Evolutionary conservation across 2,329 filamentous ascomycete genomes (phyloP).

Genomic region (Calonectria hongkongensis): DNA sequence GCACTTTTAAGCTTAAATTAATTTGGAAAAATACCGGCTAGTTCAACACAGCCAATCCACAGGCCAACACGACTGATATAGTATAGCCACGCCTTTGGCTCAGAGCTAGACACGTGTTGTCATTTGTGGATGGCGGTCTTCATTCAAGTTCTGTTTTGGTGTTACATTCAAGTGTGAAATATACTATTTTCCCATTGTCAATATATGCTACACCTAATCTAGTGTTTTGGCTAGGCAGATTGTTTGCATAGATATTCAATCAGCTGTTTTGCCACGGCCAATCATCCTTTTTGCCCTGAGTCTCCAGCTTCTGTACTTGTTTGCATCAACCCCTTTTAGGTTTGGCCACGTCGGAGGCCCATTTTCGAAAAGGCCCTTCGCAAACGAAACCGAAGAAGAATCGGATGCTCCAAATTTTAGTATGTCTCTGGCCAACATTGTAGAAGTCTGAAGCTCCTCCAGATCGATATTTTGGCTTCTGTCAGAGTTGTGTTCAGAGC

Average conservation of each 20-base stretch:
- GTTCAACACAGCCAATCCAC: background rate
- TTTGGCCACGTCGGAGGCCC: background rate
- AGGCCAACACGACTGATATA: too few species aligned
- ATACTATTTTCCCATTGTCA: too few species aligned
- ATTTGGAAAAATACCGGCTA: background rate
- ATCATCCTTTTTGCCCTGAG: background rate
- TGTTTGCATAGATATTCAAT: background rate
- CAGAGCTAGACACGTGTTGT: too few species aligned
- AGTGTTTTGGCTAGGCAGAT: too few species aligned
- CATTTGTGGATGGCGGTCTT: too few species aligned
- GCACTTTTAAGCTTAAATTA: background rate
- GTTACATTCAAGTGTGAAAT: too few species aligned
- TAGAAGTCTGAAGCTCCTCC: background rate
- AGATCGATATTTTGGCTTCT: background rate
- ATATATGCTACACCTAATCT: too few species aligned
- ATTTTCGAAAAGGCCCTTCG: background rate
- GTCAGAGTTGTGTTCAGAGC: background rate
- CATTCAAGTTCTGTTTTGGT: too few species aligned
- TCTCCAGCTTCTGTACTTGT: background rate
- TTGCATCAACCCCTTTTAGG: background rate
- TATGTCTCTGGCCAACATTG: background rate
- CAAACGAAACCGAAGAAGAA: background rate
- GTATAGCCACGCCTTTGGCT: too few species aligned
- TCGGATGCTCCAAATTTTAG: background rate
- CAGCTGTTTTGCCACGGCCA: background rate